Evolutionary conservation across 306 rosid species (phyloP).

Genomic region (Sophora flavescens): DNA sequence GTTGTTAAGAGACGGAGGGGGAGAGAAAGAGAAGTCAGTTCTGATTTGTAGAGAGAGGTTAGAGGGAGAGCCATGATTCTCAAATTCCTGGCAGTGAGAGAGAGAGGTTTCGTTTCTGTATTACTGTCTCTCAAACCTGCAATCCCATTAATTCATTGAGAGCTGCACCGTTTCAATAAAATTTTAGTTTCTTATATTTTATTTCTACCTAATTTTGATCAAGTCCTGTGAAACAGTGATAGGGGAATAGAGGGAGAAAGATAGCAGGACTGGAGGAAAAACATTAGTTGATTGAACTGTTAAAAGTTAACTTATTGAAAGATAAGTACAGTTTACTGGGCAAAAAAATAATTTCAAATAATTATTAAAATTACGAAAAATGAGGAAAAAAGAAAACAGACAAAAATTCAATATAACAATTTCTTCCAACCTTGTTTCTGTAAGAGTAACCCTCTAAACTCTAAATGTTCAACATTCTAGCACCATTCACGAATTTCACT

Average conservation of each 20-base stretch:
- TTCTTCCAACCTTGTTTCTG: not conserved
- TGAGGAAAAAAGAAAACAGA: not conserved
- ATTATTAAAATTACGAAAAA: not conserved
- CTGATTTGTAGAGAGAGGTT: not conserved
- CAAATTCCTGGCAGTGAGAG: not conserved
- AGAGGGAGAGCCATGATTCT: not conserved
- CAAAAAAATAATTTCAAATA: constrained; percentile 11
- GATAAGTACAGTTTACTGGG: not conserved
- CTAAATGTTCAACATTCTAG: not conserved
- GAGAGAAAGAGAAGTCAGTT: not conserved
- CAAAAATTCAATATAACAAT: not conserved
- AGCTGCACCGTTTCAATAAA: too few relatives aligned
- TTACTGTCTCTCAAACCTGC: not conserved
- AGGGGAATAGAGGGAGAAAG: constrained; percentile 9
- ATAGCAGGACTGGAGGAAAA: constrained; percentile 5
- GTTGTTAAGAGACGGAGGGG: not conserved
- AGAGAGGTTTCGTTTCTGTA: not conserved
- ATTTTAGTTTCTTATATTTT: too few relatives aligned
- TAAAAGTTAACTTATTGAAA: constrained; percentile 9
- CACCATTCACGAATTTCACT: constrained; percentile 13
- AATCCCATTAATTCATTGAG: too few relatives aligned
- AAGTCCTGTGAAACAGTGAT: not conserved
- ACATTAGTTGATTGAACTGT: constrained; percentile 3
- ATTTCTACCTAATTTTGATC: too few relatives aligned
- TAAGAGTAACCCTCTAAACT: constrained; percentile 10